Conservation (phyloP, 768 basidiomycete species). For the Amylocystis lapponica region DNA sequence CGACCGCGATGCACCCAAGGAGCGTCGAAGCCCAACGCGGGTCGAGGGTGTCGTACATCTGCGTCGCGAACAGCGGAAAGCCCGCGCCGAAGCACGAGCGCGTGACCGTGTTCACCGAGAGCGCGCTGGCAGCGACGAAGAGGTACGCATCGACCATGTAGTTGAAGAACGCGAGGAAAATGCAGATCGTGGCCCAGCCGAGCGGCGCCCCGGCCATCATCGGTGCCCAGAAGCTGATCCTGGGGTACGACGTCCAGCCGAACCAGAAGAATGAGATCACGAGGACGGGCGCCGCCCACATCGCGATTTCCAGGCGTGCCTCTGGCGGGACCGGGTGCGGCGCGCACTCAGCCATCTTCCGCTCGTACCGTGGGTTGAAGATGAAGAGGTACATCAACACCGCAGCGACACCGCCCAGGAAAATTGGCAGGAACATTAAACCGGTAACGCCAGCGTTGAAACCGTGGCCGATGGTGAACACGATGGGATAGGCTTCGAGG, state of each 20-base stretch:
- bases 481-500: conserved; percentile 59
- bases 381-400: conserved; percentile 32
- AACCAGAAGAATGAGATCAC: conserved; percentile 63
- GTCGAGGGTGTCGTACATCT: conserved; percentile 48
- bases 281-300: conserved; percentile 47
- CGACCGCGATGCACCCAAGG: conserved; percentile 47
- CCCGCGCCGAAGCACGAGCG: conserved; percentile 29
- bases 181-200: no score
- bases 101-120: conserved; percentile 49
- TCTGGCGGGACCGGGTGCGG: conserved; percentile 63
- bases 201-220: conserved; percentile 42
- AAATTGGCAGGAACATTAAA: conserved; percentile 55
- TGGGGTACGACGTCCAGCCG: conserved; percentile 56
- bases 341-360: conserved; percentile 36
- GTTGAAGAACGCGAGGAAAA: conserved; percentile 54
- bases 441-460: conserved; percentile 50
- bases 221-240: conserved; percentile 48
- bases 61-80: conserved; percentile 23
- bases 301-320: conserved; percentile 44
- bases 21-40: conserved; percentile 56
- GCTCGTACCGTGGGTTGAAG: conserved; percentile 46
- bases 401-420: conserved; percentile 34
- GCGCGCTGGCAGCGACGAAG: conserved; percentile 50
- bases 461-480: conserved; percentile 47
- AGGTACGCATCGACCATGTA: conserved; percentile 63